Percentiles rank a stretch among this genome's conserved stretches.
These are phyloP conservation scores for Mucor saturninus DNA, from an alignment of 371 early-diverging fungal species.

Conservation along the genomic window DNA sequence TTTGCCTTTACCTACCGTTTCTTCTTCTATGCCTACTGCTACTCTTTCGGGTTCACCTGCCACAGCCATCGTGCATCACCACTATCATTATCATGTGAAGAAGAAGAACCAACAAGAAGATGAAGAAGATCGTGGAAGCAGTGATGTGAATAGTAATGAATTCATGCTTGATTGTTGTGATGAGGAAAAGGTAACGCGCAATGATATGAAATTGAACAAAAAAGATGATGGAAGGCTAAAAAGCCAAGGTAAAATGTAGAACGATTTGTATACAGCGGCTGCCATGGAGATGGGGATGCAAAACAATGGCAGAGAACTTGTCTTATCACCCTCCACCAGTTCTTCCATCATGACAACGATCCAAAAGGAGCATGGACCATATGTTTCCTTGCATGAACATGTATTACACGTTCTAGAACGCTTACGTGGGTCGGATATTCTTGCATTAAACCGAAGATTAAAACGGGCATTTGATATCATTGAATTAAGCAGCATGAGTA, in stretches of 20 bases:
- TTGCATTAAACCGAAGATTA: slow-evolving; percentile 62
- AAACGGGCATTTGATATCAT: slow-evolving; percentile 71
- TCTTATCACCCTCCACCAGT: slow-evolving; percentile 9
- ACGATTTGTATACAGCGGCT: background rate
- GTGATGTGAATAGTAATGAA: background rate
- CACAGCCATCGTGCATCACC: slow-evolving; percentile 42
- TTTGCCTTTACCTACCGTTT: slow-evolving; percentile 14
- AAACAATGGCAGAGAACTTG: background rate
- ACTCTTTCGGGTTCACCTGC: slow-evolving; percentile 3
- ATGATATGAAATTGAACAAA: background rate
- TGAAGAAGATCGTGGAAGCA: slow-evolving; percentile 19
- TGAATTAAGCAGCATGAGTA: slow-evolving; percentile 73
- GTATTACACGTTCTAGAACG: slow-evolving; percentile 46
- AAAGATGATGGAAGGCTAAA: background rate
- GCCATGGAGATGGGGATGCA: slow-evolving; percentile 1
- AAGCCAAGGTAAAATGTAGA: background rate
- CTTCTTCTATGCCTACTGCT: slow-evolving; percentile 28
- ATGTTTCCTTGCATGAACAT: slow-evolving; percentile 20
- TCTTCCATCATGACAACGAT: slow-evolving; percentile 6
- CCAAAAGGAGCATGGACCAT: slow-evolving; percentile 16
- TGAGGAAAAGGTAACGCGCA: background rate
- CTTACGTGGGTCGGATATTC: slow-evolving; percentile 56
- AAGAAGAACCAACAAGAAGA: slow-evolving; percentile 6
- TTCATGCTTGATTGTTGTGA: slow-evolving; percentile 1
- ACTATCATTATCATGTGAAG: slow-evolving; percentile 46